Evolutionary conservation across 106 monocot species (phyloP).

Genomic region (Dendrobium nobile): DNA sequence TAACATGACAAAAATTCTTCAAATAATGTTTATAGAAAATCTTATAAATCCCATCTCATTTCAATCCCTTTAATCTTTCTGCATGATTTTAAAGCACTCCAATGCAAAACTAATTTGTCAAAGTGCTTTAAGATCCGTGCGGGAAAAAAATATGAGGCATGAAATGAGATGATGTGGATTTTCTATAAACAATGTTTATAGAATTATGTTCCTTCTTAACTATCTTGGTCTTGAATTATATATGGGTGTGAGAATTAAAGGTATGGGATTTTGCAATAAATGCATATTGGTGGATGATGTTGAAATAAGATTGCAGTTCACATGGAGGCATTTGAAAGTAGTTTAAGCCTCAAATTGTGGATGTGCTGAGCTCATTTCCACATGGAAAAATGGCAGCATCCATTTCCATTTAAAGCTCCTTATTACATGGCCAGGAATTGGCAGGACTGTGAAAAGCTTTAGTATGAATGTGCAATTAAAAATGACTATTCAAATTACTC

Average conservation of each 20-base stretch:
- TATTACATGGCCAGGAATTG: not conserved
- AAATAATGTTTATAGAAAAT: not conserved
- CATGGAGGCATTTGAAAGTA: constrained; percentile 4
- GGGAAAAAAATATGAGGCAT: too few species aligned
- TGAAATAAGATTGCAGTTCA: not conserved
- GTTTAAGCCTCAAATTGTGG: not conserved
- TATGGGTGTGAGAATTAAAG: not conserved
- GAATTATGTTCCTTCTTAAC: not conserved
- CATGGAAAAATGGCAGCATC: not conserved
- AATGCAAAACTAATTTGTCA: too few species aligned
- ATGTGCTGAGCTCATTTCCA: constrained; percentile 4
- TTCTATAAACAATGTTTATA: not conserved
- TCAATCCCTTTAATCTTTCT: not conserved
- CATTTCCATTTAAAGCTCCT: not conserved
- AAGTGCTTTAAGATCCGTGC: too few species aligned
- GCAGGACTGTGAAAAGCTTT: not conserved
- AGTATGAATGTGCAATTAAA: not conserved
- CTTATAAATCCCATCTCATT: not conserved
- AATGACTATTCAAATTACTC: not conserved
- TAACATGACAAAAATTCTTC: not conserved
- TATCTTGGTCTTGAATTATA: not conserved
- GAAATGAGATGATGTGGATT: not conserved
- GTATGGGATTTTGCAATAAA: not conserved
- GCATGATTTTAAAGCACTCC: not conserved
- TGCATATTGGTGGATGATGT: not conserved